Evolutionary conservation across 805 yeast species (phyloP).

Genomic region (Candida arabinofermentans): DNA sequence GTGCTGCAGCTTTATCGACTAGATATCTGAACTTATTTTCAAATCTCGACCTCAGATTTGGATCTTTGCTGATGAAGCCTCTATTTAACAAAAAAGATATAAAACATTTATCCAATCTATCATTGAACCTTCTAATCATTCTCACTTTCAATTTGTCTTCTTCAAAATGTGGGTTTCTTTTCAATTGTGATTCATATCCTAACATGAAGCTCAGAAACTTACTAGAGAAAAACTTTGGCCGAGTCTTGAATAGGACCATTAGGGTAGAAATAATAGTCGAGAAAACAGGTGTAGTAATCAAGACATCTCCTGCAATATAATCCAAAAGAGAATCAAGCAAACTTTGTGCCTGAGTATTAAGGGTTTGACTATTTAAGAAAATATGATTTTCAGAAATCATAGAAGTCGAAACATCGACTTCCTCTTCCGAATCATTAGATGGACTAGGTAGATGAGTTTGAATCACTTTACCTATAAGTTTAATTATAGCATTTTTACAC

Average conservation of each 20-base stretch:
- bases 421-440: constrained; percentile 2
- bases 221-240: constrained; percentile 54
- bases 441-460: constrained; percentile 44
- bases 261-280: constrained; percentile 67
- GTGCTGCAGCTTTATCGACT: constrained; percentile 25
- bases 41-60: constrained; percentile 28
- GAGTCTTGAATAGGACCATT: constrained; percentile 56
- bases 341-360: constrained; percentile 70
- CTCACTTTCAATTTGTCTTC: constrained; percentile 28
- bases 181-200: constrained; percentile 54
- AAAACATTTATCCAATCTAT: constrained; percentile 31
- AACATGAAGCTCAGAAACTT: constrained; percentile 58
- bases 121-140: constrained; percentile 32
- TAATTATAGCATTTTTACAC: constrained; percentile 63
- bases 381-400: constrained; percentile 58
- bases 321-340: constrained; percentile 63
- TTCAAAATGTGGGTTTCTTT: constrained; percentile 48
- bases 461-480: constrained; percentile 61
- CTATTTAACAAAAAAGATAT: constrained; percentile 31
- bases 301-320: constrained; percentile 50
- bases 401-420: constrained; percentile 33
- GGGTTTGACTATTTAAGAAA: constrained; percentile 42
- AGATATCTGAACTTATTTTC: constrained; percentile 31
- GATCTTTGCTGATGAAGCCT: constrained; percentile 31
- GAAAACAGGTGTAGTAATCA: constrained; percentile 53